Evolutionary conservation across 352 stramenopile species (phyloP), one percentile per base, ranked within the genome.

Genomic region (Pythium rhizo-oryzae): DNA sequence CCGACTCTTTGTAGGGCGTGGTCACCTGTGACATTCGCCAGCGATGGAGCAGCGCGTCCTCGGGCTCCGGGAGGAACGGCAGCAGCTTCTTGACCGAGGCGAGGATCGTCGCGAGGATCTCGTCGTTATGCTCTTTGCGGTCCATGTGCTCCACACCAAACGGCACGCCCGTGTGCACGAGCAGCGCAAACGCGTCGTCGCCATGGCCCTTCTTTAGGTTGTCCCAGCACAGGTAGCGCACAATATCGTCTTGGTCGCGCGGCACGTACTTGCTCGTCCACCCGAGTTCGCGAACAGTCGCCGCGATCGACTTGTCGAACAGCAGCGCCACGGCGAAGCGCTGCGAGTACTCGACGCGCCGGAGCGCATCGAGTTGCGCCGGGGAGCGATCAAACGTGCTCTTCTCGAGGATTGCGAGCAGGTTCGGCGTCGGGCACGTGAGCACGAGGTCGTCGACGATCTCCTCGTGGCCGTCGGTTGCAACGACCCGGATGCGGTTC

Each of bases 221-320:
- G 66, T 93, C 85, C 83, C 85, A 93, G 67, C 83, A 93, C 41
- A 93, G 54, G 62, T 87, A 93, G n/a, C 81, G 85, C 30, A 93
- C 76, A 54, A 90, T 67, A 25, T 88, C 76, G 49, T 88, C 85
- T 59, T 91, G 78, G 28, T 81, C 72, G 1, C 54, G 44, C 4
- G 74, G 54, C 13, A 91, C 71, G 63, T 91, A 93, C 66, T 86
- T 90, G 64, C 77, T 77, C 21, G 77, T 91, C 85, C 82, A 93
- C 0, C 77, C 78, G 11, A 90, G 60, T 41, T 77, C 70, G 12
- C 78, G 44, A 30, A 91, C 81, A 1, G 66, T 39, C 15, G 65
- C 16, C 15, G 71, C 67, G 24, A 84, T 72, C n/a, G 60, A 67
- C 35, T 75, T 55, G 50, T 91, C 79, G 24, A 90, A 93, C 8